Percentiles rank a stretch among this genome's conserved stretches.
These are phyloP conservation scores for Mycena galopus DNA, from an alignment of 768 basidiomycete genomes.

Conservation along the genomic window DNA sequence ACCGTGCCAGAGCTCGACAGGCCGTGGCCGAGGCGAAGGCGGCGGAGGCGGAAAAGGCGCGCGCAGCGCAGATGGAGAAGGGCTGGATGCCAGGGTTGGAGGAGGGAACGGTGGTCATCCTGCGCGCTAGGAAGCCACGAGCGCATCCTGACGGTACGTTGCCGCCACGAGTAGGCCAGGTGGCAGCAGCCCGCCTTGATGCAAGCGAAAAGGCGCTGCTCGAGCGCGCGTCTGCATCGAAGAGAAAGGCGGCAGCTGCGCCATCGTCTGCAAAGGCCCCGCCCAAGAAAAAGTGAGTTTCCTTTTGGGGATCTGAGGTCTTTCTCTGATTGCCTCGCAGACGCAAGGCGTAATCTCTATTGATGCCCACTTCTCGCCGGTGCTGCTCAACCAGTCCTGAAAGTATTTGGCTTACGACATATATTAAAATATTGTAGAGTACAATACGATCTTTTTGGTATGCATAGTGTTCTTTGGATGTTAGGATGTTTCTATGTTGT, in stretches of 20 bases:
- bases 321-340: too few species aligned
- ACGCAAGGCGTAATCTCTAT: too few species aligned
- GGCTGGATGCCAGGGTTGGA: neutral
- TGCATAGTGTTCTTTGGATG: too few species aligned
- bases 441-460: too few species aligned
- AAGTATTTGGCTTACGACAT: too few species aligned
- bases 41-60: neutral
- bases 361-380: too few species aligned
- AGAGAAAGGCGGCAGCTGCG: neutral
- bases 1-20: neutral
- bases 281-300: too few species aligned
- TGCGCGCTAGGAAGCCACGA: neutral
- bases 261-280: neutral
- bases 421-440: too few species aligned
- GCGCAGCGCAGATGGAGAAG: neutral
- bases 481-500: too few species aligned
- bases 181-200: neutral
- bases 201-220: neutral
- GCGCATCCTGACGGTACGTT: neutral
- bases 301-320: too few species aligned
- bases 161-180: neutral
- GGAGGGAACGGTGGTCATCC: neutral
- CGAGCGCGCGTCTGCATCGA: neutral
- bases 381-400: too few species aligned
- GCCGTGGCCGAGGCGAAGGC: neutral